These are phyloP conservation scores for Trichoderma asperellum DNA, from an alignment of 2,329 filamentous ascomycete genomes.

Conservation along the genomic window DNA sequence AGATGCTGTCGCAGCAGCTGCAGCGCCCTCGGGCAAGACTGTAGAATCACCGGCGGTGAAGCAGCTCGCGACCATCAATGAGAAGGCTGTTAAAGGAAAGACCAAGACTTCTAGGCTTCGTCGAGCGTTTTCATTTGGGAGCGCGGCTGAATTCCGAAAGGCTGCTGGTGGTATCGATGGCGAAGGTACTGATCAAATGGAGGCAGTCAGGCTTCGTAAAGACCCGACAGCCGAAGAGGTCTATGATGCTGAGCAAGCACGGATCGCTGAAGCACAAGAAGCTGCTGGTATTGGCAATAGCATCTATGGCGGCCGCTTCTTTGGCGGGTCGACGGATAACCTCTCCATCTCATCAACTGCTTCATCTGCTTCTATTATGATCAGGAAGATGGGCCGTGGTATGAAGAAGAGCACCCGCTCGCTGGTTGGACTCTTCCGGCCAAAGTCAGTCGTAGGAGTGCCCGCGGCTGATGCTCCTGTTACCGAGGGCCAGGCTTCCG, in stretches of 20 bases:
- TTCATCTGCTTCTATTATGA: conserved; percentile 89
- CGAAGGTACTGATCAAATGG: conserved; percentile 43
- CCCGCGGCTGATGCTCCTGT: conserved; percentile 70
- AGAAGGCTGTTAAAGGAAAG: conserved; percentile 76
- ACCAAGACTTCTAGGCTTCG: conserved; percentile 86
- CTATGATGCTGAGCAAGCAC: conserved; percentile 84
- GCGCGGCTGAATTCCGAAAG: conserved; percentile 84
- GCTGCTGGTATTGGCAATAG: conserved; percentile 87
- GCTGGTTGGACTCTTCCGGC: conserved; percentile 90
- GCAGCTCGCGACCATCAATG: conserved; percentile 83
- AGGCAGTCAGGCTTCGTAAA: conserved; percentile 64
- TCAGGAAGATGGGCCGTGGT: conserved; percentile 98
- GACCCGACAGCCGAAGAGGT: conserved; percentile 65
- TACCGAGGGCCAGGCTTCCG: conserved; percentile 74
- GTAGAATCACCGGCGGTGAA: conserved; percentile 73
- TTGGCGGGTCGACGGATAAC: conserved; percentile 91
- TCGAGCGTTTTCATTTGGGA: conserved; percentile 94
- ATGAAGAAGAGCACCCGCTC: conserved; percentile 93
- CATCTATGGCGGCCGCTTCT: conserved; percentile 89
- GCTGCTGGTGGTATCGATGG: conserved; percentile 64
- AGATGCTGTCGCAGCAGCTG: conserved; percentile 41
- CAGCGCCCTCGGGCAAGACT: conserved; percentile 43
- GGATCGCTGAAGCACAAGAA: conserved; percentile 91
- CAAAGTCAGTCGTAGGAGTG: conserved; percentile 85
- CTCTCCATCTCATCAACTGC: conserved; percentile 88